Conservation (phyloP, 257 asterid genomes). For the Henckelia pumila region DNA sequence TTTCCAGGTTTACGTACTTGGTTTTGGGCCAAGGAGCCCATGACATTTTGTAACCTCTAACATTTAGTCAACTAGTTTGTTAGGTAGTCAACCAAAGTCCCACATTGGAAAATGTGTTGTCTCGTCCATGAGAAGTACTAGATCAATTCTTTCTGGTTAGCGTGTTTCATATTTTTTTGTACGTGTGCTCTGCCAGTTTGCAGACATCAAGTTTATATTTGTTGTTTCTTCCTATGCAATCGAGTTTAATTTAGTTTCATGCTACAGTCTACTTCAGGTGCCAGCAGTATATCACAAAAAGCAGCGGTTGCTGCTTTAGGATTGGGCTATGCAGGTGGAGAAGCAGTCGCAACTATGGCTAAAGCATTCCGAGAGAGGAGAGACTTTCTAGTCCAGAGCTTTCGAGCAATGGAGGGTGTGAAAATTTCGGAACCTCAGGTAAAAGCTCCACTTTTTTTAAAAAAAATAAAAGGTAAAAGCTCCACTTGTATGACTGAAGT, state of each 20-base stretch:
- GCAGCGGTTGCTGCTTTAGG: slow-evolving; percentile 93
- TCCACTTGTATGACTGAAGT: slow-evolving; percentile 11
- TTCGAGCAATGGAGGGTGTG: slow-evolving; percentile 69
- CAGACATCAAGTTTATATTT: background rate
- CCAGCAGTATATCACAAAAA: slow-evolving; percentile 93
- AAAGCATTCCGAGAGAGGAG: slow-evolving; percentile 91
- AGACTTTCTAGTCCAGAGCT: slow-evolving; percentile 76
- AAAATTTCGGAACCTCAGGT: slow-evolving; percentile 92
- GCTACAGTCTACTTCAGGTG: slow-evolving; percentile 86
- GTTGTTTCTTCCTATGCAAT: background rate
- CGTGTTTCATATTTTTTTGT: background rate
- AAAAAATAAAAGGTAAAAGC: slow-evolving; percentile 61
- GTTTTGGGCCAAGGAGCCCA: too few relatives aligned
- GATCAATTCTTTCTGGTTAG: too few relatives aligned
- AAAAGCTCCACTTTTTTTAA: slow-evolving; percentile 23
- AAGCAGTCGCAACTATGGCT: slow-evolving; percentile 72
- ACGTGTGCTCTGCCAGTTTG: background rate
- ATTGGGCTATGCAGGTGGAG: slow-evolving; percentile 96
- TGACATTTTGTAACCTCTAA: too few relatives aligned
- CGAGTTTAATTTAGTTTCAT: background rate
- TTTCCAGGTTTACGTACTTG: too few relatives aligned
- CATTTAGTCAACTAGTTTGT: too few relatives aligned
- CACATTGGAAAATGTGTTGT: too few relatives aligned
- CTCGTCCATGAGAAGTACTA: background rate
- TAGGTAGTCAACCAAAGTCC: too few relatives aligned